phyloP scores from a whole-genome alignment of 1,284 basidiomycete species.

The Apiotrichum siamense region DNA sequence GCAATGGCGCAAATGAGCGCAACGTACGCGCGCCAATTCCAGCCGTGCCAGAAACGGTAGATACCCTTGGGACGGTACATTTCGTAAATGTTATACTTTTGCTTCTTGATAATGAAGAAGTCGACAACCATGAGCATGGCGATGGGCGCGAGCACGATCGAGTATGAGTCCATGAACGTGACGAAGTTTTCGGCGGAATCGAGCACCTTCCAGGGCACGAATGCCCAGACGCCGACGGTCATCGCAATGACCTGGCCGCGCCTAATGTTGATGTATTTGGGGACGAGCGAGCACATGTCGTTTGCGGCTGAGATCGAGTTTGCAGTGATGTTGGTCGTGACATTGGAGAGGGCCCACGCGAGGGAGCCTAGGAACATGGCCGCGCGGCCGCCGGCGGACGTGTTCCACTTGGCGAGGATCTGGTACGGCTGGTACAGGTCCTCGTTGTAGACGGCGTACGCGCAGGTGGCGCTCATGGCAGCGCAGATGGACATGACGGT shows the following conservation, averaged over 20 bases:
- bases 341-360: slow-evolving; percentile 60
- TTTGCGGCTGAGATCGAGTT: slow-evolving; percentile 70
- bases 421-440: slow-evolving; percentile 43
- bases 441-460: slow-evolving; percentile 58
- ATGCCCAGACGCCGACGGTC: slow-evolving; percentile 61
- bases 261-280: slow-evolving; percentile 63
- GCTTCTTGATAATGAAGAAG: slow-evolving; percentile 32
- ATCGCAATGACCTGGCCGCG: slow-evolving; percentile 68
- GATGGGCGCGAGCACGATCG: slow-evolving; percentile 39
- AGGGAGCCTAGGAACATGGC: slow-evolving; percentile 71
- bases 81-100: slow-evolving; percentile 34
- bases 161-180: slow-evolving; percentile 41
- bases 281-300: slow-evolving; percentile 58
- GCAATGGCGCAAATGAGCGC: slow-evolving; percentile 60
- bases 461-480: slow-evolving; percentile 58
- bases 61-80: slow-evolving; percentile 33
- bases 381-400: slow-evolving; percentile 53
- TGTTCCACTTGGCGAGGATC: slow-evolving; percentile 58
- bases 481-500: slow-evolving; percentile 57
- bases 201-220: slow-evolving; percentile 42
- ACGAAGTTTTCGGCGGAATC: slow-evolving; percentile 25
- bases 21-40: slow-evolving; percentile 60
- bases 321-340: slow-evolving; percentile 63
- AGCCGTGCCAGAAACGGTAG: slow-evolving; percentile 49
- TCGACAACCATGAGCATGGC: slow-evolving; percentile 35